phyloP scores from a whole-genome alignment of 495 filamentous ascomycete genomes.

The Trichoderma virens region DNA sequence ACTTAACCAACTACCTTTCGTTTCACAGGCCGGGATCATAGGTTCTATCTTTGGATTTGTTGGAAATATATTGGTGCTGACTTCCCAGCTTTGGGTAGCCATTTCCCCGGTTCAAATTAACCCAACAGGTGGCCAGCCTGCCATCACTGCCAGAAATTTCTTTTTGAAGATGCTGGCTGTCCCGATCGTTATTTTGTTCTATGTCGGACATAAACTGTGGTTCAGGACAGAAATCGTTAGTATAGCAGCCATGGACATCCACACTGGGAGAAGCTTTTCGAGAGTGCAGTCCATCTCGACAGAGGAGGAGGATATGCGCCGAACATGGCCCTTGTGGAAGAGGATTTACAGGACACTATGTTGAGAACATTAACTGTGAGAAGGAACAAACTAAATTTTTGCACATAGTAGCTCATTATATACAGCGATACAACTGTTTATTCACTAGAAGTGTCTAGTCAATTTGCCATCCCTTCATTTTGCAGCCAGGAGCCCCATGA shows the following conservation, averaged over 20 bases:
- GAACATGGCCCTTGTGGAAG: not conserved
- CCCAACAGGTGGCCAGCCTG: not conserved
- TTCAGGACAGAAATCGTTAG: not conserved
- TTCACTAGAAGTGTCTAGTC: too few species aligned
- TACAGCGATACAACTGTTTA: too few species aligned
- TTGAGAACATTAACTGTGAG: not conserved
- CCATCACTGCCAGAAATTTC: not conserved
- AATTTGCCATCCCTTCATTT: too few species aligned
- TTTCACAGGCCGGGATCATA: not conserved
- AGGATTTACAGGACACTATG: not conserved
- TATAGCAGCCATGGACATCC: not conserved
- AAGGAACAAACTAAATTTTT: not conserved
- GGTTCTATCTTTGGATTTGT: not conserved
- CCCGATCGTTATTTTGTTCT: not conserved
- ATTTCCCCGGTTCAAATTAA: not conserved
- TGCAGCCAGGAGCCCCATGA: too few species aligned
- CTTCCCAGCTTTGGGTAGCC: not conserved
- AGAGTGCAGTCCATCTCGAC: not conserved
- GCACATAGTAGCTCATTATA: not conserved
- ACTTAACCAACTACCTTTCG: not conserved
- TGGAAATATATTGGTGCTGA: not conserved
- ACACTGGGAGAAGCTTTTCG: not conserved
- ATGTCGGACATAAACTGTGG: not conserved
- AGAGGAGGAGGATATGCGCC: not conserved
- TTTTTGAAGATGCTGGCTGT: not conserved